Base-by-base conservation (phyloP, 176 grass and related monocot genomes). In the Carex cristatella region DNA sequence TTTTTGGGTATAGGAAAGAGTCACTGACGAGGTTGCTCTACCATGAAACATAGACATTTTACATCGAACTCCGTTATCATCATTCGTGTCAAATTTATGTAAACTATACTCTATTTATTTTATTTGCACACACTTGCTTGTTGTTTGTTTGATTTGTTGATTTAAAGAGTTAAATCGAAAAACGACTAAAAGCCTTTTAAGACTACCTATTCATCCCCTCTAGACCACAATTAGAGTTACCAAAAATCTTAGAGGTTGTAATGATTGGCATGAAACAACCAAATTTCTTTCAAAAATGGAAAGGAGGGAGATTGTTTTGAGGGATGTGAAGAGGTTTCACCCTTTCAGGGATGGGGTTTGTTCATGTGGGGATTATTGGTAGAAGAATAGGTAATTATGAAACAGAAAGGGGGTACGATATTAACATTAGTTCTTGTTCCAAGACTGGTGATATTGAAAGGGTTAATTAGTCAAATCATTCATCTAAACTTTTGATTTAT, bases 161-260 rank as follows among this genome's bases (percentile, higher is more conserved):
- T 23, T 23, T 23, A 23, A 23, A 23, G 23, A 23, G 23, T 23
- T 23, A 23, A 23, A 23, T 0, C 23, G 23, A 23, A 23, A 23
- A 23, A 23, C 23, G 23, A 23, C 23, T 23, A 23, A 23, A 23
- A 23, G 23, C 23, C 23, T 23, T 23, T 23, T 23, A 23, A 23
- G 23, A 23, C 23, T 23, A 23, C 23, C 23, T 23, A 23, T 23
- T 23, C 23, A 23, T 0, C 23, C 23, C 69, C 93, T 1, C 82
- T 86, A 4, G 95, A 68, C 89, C 1, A 82, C 91, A 58, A 92
- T 98, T 65, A 86, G 93, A 78, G 91, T 98, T 68, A 90, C 95
- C 61, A 98, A 98, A 88, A 98, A 98, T 86, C 89, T 98, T 44
- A 88, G 95, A 78, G 93, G 93, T 81, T 98, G 95, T 87, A 95